Evolutionary conservation across 2,329 filamentous ascomycete species (phyloP), one percentile per base, ranked within the genome.

Genomic region (Phialophora macrospora): DNA sequence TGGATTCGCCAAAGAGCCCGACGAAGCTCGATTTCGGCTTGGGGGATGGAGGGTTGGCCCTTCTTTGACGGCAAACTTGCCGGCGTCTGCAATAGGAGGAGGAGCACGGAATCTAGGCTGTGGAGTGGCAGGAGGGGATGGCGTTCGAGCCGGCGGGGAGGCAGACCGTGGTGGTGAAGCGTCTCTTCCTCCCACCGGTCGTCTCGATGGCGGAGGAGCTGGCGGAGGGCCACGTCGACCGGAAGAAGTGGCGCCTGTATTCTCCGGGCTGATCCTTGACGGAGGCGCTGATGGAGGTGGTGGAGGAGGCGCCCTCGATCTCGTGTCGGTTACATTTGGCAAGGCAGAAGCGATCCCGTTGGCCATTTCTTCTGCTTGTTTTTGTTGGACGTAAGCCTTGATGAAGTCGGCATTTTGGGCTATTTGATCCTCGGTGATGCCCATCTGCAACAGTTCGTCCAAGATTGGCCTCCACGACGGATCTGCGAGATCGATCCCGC

Each of bases 11-110:
- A 83, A 62, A 72, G 78, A 74, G 41, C 78, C 79, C 9, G 83
- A 85, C 17, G 79, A 75, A 67, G 84, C 84, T 70, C 83, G 76
- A 65, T 80, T 76, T 73, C 83, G 77, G 74, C 81, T 72, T 77
- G 84, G 75, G 62, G 78, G 79, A 34, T 77, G 73, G 12, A 81
- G 75, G 22, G 81, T 71, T 64, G 78, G 82, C 26, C 77, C 77
- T 63, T 82, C 80, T 32, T 81, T 77, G 68, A 88, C 83, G 3
- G 90, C 92, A 75, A 87, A 95, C 78, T 92, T 96, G 44, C 95
- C 95, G 64, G 95, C 95, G 77, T 97, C 93, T 62, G 92, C 87
- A 66, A 98, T 80, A 2, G 94, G 91, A 38, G 95, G 95, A 54
- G 95, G 95, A 8, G 92, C 94, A 70, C 88, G 85, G 80, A 96